These are phyloP conservation scores for Hypomyces perniciosus DNA, from an alignment of 2,329 filamentous ascomycete species.

Conservation along the genomic window DNA sequence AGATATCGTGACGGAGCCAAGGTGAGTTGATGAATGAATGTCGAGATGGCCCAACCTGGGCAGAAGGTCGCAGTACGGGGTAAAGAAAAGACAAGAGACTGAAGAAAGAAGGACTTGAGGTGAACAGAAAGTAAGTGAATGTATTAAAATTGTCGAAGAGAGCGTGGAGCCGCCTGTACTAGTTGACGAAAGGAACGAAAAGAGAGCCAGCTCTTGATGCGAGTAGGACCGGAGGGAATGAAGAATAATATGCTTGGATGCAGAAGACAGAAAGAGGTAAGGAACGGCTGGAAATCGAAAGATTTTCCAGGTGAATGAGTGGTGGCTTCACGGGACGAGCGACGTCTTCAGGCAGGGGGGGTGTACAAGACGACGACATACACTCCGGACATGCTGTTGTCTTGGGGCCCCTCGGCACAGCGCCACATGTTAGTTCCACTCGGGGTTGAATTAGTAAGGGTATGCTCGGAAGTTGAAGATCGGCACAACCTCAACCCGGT, in stretches of 20 bases:
- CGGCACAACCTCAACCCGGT: neutral
- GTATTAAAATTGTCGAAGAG: slow-evolving; percentile 2
- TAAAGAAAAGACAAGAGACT: neutral
- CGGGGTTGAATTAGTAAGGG: slow-evolving; percentile 14
- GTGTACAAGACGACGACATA: slow-evolving; percentile 9
- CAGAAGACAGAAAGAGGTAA: slow-evolving; percentile 3
- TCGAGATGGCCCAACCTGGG: neutral
- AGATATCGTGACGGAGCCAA: neutral
- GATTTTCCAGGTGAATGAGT: slow-evolving; percentile 5
- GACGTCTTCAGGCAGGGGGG: slow-evolving; percentile 7
- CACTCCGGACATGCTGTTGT: slow-evolving; percentile 5
- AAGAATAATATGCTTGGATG: neutral
- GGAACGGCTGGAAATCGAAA: slow-evolving; percentile 4
- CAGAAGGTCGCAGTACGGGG: neutral
- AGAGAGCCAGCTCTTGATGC: slow-evolving; percentile 8
- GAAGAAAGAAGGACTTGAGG: neutral
- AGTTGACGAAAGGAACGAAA: slow-evolving; percentile 6
- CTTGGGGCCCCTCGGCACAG: slow-evolving; percentile 4
- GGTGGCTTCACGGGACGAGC: slow-evolving; percentile 11
- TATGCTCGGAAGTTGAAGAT: slow-evolving; percentile 14
- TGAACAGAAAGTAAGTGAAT: neutral
- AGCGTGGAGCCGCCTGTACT: slow-evolving; percentile 3
- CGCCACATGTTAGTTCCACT: slow-evolving; percentile 16
- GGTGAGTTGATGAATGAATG: neutral
- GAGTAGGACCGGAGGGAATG: neutral